Percentiles rank a stretch among this genome's conserved stretches.
Conservation (phyloP, 805 yeast species). For the Pichia heedii region DNA sequence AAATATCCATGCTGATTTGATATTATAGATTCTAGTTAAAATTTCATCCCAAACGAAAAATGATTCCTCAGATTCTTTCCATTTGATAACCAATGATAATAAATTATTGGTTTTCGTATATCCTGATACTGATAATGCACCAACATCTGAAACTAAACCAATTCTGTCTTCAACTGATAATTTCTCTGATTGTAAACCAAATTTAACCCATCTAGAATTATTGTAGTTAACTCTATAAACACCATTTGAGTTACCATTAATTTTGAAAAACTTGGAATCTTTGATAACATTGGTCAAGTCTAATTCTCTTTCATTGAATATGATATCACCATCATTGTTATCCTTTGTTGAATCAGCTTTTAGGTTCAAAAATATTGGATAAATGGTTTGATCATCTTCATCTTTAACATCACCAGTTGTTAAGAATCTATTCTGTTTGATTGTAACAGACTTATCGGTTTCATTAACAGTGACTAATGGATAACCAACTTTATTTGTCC, state of each 20-base stretch:
- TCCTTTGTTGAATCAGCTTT: slow-evolving; percentile 23
- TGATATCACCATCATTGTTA: slow-evolving; percentile 23
- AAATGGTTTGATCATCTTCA: slow-evolving; percentile 50
- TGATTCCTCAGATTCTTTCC: slow-evolving; percentile 29
- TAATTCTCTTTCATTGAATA: slow-evolving; percentile 20
- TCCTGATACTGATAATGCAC: slow-evolving; percentile 43
- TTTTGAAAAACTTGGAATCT: slow-evolving; percentile 29
- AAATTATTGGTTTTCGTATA: slow-evolving; percentile 35
- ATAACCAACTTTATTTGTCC: slow-evolving; percentile 71
- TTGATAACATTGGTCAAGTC: slow-evolving; percentile 14
- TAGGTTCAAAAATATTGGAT: slow-evolving; percentile 47
- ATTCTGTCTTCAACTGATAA: slow-evolving; percentile 44
- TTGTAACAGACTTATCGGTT: slow-evolving; percentile 25
- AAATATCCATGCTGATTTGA: slow-evolving; percentile 30
- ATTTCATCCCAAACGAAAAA: slow-evolving; percentile 54
- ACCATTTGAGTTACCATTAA: slow-evolving; percentile 45
- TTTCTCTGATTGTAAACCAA: slow-evolving; percentile 31
- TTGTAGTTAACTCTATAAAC: slow-evolving; percentile 47
- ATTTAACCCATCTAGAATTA: slow-evolving; percentile 27
- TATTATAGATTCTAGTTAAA: slow-evolving; percentile 30
- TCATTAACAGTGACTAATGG: slow-evolving; percentile 52
- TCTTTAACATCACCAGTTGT: slow-evolving; percentile 56
- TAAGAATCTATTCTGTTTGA: slow-evolving; percentile 55
- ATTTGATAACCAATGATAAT: slow-evolving; percentile 35
- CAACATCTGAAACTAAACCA: slow-evolving; percentile 48